phyloP scores from a whole-genome alignment of 225 moss, liverwort and hornwort species.

The Ulota crispa region DNA sequence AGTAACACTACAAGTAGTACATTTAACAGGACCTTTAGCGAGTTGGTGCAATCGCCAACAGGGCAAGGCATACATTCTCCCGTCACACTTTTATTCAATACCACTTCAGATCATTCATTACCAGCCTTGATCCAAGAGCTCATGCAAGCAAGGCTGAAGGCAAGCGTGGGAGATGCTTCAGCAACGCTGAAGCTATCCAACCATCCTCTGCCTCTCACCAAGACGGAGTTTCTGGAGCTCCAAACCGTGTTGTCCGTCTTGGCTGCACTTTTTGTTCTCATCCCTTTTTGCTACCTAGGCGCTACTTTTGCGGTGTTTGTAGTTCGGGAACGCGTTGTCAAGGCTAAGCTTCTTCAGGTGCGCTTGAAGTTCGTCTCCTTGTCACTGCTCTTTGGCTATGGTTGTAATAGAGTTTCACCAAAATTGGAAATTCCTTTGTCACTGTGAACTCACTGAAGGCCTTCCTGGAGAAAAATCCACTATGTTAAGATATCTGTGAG shows the following conservation, averaged over 20 bases:
- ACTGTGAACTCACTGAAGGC: no score
- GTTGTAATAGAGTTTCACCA: neutral
- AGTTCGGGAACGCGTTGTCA: conserved; percentile 87
- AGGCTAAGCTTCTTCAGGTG: conserved; percentile 94
- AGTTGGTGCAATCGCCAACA: conserved; percentile 50
- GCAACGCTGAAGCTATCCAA: conserved; percentile 62
- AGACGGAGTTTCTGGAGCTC: conserved; percentile 68
- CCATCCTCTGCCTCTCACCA: conserved; percentile 87
- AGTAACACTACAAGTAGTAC: conserved; percentile 18
- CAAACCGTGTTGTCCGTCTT: conserved; percentile 81
- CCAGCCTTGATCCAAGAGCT: conserved; percentile 89
- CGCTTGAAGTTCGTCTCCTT: neutral
- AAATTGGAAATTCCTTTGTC: no score
- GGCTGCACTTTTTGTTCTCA: conserved; percentile 89
- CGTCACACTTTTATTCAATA: conserved; percentile 81
- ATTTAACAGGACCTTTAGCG: conserved; percentile 42
- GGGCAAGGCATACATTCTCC: conserved; percentile 70
- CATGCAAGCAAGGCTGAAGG: conserved; percentile 67
- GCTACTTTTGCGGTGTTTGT: conserved; percentile 91
- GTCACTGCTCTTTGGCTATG: neutral
- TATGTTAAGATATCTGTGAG: no score
- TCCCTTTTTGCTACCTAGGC: conserved; percentile 93
- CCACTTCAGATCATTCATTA: conserved; percentile 81
- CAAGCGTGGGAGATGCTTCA: conserved; percentile 49
- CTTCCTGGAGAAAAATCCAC: no score